Conservation (phyloP, 495 filamentous ascomycete genomes). For the Ascodesmis nigricans region DNA sequence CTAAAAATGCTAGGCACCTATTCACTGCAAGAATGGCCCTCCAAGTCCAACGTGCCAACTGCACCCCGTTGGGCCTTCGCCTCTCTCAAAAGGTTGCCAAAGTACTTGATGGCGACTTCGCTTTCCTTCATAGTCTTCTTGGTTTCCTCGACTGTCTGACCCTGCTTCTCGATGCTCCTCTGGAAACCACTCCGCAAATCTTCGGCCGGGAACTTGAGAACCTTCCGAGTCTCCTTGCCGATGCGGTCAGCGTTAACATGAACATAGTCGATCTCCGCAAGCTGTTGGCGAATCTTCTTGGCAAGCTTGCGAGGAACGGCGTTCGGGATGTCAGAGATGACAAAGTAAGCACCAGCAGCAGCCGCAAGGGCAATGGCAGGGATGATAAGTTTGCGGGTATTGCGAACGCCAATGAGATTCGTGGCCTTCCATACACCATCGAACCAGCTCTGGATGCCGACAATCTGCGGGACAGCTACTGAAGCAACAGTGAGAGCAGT, state of each 20-base stretch:
- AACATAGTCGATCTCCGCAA: conserved; percentile 69
- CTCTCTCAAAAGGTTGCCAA: conserved; percentile 60
- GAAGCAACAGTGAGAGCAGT: conserved; percentile 88
- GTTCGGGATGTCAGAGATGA: conserved; percentile 63
- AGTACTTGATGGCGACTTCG: conserved; percentile 63
- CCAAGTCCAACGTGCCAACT: conserved; percentile 66
- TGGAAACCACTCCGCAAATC: conserved; percentile 59
- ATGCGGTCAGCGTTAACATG: conserved; percentile 74
- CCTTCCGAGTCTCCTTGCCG: conserved; percentile 57
- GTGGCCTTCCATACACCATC: conserved; percentile 64
- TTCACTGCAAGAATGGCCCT: too few species aligned
- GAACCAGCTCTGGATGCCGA: conserved; percentile 71
- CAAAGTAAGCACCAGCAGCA: conserved; percentile 54
- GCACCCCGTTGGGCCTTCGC: conserved; percentile 44
- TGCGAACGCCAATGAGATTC: conserved; percentile 63
- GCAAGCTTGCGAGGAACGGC: conserved; percentile 74
- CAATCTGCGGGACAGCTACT: conserved; percentile 53
- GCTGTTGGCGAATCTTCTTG: conserved; percentile 56
- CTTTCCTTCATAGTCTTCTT: conserved; percentile 51
- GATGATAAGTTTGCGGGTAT: conserved; percentile 56
- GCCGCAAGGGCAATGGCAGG: conserved; percentile 57
- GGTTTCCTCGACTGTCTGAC: conserved; percentile 52
- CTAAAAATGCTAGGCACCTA: too few species aligned
- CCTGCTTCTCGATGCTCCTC: conserved; percentile 62
- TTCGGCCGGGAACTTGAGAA: conserved; percentile 64